phyloP scores from a whole-genome alignment of 441 rosid species.

The Populus hybrid region DNA sequence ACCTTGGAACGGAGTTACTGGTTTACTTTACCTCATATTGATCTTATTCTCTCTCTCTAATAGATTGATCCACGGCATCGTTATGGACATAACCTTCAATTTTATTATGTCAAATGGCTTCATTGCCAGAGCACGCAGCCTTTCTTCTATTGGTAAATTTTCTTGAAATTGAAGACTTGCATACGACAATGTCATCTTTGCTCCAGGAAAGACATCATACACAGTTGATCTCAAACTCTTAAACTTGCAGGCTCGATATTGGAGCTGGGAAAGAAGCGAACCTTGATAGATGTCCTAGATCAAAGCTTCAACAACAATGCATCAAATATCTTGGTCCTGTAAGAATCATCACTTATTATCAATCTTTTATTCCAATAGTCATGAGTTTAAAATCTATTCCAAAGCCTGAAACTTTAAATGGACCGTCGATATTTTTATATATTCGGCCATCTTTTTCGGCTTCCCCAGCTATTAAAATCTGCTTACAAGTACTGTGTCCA shows the following conservation, averaged over 20 bases:
- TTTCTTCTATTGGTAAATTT: constrained; percentile 88
- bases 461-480: neutral
- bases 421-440: neutral
- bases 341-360: neutral
- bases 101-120: constrained; percentile 82
- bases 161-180: neutral
- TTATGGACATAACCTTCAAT: constrained; percentile 91
- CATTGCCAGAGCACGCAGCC: constrained; percentile 83
- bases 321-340: no score
- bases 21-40: constrained; percentile 9
- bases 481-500: neutral
- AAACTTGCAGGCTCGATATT: constrained; percentile 78
- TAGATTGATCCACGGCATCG: constrained; percentile 97
- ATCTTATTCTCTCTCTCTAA: constrained; percentile 7
- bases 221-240: neutral
- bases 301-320: no score
- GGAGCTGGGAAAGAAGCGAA: constrained; percentile 92
- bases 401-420: neutral
- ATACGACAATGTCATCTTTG: neutral
- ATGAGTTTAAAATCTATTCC: neutral
- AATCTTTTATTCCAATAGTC: neutral
- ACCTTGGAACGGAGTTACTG: neutral
- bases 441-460: neutral
- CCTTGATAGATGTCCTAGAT: constrained; percentile 32
- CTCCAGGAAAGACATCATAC: neutral